Base-by-base conservation (phyloP, 2,329 filamentous ascomycete species). In the Polytolypa hystricis region DNA sequence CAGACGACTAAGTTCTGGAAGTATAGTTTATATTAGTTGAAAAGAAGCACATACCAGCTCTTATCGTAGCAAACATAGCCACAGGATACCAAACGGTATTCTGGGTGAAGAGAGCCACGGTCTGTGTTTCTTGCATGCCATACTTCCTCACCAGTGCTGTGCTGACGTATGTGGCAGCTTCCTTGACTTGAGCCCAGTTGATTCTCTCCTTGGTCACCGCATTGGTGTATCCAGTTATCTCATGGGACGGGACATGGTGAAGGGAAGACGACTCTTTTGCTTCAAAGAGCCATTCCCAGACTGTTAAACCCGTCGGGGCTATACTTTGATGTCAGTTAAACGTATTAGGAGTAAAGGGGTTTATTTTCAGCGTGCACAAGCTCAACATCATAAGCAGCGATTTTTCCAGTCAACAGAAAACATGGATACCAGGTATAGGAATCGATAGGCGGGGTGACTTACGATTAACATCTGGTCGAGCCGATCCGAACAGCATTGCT, bases 41-140 rank as follows among this genome's bases (percentile, higher is more conserved):
- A 4, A 17, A 14, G 2, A 16, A 17, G 12, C 12, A 17, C 32
- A 12, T 30, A 39, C 37, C 69, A 2, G 60, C 65, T 14, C 66
- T 64, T 3, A 74, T 56, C 1, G 67, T 65, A 0, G 68, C 66
- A 40, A 71, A 66, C 60, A 77, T 70, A 19, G 69, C 72, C 2
- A 77, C 67, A 0, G 74, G 74, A 47, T 77, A 78, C 73, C 73
- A 78, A 37, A 79, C 69, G 9, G 70, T 74, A 47, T 79, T 79
- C 21, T 68, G 69, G 33, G 65, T 68, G 57, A 77, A 79, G 2
- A 79, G 56, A 0, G 71, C 64, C 3, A 77, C 66, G 0, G 70
- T 72, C 8, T 79, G 62, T 4, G 67, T 67, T 20, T 62, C 47
- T 29, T 64, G 49, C 27, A 79, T 60, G 2, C 67, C 68, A 56